A percentile compares a stretch with the other conserved stretches of the same genome.
These are phyloP conservation scores for Salix exigua DNA, from an alignment of 345 rosid genomes.

Conservation along the genomic window DNA sequence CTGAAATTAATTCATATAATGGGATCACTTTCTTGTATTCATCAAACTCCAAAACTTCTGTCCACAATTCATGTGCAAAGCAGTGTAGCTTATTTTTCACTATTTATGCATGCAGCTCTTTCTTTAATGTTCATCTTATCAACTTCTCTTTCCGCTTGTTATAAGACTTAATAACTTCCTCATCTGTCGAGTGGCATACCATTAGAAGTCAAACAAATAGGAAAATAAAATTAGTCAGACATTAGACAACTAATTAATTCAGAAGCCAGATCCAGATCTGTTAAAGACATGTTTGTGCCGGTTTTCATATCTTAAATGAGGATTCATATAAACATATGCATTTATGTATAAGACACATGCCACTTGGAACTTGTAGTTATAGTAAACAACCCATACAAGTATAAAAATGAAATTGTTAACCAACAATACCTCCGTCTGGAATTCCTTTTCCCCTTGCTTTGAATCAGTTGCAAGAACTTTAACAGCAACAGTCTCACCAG, in stretches of 20 bases:
- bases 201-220: neutral
- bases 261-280: neutral
- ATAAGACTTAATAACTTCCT: neutral
- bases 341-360: neutral
- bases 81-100: neutral
- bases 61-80: neutral
- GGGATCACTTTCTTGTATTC: neutral
- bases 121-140: neutral
- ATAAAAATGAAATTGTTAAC: neutral
- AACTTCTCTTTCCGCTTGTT: neutral
- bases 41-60: neutral
- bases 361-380: neutral
- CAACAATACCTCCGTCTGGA: conserved; percentile 80
- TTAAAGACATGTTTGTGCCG: neutral
- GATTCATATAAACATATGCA: neutral
- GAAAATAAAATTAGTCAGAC: neutral
- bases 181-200: neutral
- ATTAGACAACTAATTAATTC: neutral
- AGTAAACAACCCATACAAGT: neutral
- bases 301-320: neutral
- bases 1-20: neutral
- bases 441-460: conserved; percentile 97
- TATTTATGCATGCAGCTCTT: neutral
- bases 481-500: conserved; percentile 88
- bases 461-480: conserved; percentile 96